Evolutionary conservation across 2,329 filamentous ascomycete genomes (phyloP).

Genomic region (Geoglossum cookeanum): DNA sequence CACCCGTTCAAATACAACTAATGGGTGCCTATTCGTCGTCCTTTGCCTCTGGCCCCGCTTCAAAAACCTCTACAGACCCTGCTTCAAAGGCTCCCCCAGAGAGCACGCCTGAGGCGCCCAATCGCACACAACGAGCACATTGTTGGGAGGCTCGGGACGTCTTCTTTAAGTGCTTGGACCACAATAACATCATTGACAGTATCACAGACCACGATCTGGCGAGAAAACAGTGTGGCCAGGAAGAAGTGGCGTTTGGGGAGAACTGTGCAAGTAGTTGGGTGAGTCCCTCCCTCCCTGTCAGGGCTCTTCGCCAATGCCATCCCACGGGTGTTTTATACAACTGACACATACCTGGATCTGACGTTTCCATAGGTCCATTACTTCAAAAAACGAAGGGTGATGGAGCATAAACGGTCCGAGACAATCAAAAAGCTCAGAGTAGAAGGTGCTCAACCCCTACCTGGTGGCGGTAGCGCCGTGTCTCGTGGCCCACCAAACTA

Average conservation of each 20-base stretch:
- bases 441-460: conserved; percentile 49
- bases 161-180: conserved; percentile 79
- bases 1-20: conserved; percentile 22
- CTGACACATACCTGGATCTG: not conserved
- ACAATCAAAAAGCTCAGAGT: conserved; percentile 56
- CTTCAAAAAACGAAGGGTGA: conserved; percentile 91
- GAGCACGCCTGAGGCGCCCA: conserved; percentile 58
- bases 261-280: conserved; percentile 89
- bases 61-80: conserved; percentile 12
- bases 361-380: conserved; percentile 54
- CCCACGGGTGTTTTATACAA: not conserved
- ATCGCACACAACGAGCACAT: conserved; percentile 56
- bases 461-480: conserved; percentile 5
- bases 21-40: conserved; percentile 31
- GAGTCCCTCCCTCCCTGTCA: conserved; percentile 20
- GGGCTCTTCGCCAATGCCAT: not conserved
- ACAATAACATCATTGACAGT: conserved; percentile 60
- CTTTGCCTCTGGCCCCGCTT: conserved; percentile 12
- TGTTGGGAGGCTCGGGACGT: conserved; percentile 84
- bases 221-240: conserved; percentile 36
- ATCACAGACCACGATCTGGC: conserved; percentile 37
- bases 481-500: not conserved
- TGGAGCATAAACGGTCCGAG: conserved; percentile 71
- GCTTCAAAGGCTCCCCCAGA: conserved; percentile 28
- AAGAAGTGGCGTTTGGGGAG: conserved; percentile 52